Evolutionary conservation across 306 rosid genomes (phyloP).

Genomic region (Biancaea sappan): DNA sequence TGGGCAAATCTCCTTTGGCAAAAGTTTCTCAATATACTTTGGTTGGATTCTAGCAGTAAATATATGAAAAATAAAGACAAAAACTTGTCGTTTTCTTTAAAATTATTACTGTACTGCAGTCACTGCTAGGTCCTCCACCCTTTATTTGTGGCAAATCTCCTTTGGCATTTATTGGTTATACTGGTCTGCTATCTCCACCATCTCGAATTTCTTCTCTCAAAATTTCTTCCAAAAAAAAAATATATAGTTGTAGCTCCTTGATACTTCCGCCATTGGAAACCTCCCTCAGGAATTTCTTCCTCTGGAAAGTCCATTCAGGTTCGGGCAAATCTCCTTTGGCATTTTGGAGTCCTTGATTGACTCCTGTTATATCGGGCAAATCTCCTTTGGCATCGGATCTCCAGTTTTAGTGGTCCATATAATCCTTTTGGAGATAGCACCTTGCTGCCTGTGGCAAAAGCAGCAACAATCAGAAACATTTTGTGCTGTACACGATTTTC

Average conservation of each 20-base stretch:
- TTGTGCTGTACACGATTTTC: conserved; percentile 26
- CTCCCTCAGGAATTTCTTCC: conserved; percentile 45
- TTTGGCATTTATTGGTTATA: conserved; percentile 42
- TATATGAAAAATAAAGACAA: conserved; percentile 30
- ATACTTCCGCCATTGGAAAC: conserved; percentile 47
- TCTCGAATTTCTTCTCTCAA: conserved; percentile 16
- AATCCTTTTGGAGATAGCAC: conserved; percentile 45
- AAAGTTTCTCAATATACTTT: conserved; percentile 43
- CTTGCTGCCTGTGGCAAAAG: conserved; percentile 42
- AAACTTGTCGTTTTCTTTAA: conserved; percentile 25
- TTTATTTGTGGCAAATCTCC: conserved; percentile 52
- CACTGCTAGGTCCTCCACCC: conserved; percentile 34
- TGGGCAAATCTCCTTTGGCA: conserved; percentile 96
- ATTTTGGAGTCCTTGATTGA: conserved; percentile 61
- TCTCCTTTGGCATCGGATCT: conserved; percentile 67
- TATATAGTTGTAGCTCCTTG: conserved; percentile 34
- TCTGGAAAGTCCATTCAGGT: conserved; percentile 51
- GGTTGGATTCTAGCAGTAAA: conserved; percentile 39
- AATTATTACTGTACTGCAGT: conserved; percentile 30
- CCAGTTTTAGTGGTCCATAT: conserved; percentile 49
- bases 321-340: conserved; percentile 99
- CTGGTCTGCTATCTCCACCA: conserved; percentile 32
- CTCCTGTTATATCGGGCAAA: conserved; percentile 59
- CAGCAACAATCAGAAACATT: conserved; percentile 41
- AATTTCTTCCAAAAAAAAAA: conserved; percentile 16